Evolutionary conservation across 2,329 filamentous ascomycete species (phyloP), one percentile per base, ranked within the genome.

Genomic region (Macrophomina tecta): DNA sequence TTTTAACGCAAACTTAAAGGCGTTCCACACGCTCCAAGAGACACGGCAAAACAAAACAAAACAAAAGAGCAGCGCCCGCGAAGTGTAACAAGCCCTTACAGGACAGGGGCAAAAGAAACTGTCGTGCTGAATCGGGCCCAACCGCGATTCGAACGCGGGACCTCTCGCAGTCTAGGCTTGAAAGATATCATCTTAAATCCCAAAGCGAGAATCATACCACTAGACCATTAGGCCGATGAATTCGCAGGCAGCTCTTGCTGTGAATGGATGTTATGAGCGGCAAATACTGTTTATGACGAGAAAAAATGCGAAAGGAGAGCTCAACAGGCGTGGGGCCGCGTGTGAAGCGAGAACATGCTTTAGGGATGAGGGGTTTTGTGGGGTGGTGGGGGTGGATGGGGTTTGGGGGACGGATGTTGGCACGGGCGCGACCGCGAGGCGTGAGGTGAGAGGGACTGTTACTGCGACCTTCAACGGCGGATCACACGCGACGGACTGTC

Each of bases 151-250:
- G 63, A 65, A 65, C 63, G 63, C 63, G 63, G 63, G 63, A 53
- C 63, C 63, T 65, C 63, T 58, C 42, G 63, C 63, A 65, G 6
- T 28, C 18, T 45, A 64, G 62, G 7, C 9, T 11, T 32, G 46
- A 49, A 58, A 42, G 36, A 9, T 36, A 23, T 23, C 23, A 23
- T 23, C 23, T 23, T 23, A 23, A 23, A 1, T 18, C 65, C 56
- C 64, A 64, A 67, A 68, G 64, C 56, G 56, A 63, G 51, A 68
- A 67, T 66, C 61, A 70, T 63, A 67, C 61, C 58, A 68, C 68
- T 71, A 69, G 69, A 68, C 68, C 65, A 66, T 64, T 64, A 40
- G 56, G 58, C 65, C 65, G 23, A 36, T n/a, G 18, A 40, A 52
- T 16, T 12, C n/a, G 48, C 7, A 60, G 8, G n/a, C 23, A 23